These are phyloP conservation scores for Casuarina glauca DNA, from an alignment of 306 rosid genomes.

Conservation along the genomic window DNA sequence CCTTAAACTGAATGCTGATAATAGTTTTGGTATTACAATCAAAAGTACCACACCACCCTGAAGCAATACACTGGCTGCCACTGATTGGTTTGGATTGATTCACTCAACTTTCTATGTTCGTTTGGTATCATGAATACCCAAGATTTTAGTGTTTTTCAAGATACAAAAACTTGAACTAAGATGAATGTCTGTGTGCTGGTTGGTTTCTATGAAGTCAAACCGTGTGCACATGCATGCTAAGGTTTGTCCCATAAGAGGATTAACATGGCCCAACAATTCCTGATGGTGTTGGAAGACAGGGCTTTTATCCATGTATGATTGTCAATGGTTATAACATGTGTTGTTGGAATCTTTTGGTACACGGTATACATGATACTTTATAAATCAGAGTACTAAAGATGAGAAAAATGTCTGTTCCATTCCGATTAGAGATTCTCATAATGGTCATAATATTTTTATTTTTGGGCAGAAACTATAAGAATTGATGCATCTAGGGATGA, in stretches of 20 bases:
- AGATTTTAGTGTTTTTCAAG: background rate
- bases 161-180: background rate
- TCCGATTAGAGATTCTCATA: background rate
- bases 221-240: background rate
- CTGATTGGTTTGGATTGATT: background rate
- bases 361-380: background rate
- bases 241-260: background rate
- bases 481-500: background rate
- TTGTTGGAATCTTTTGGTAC: background rate
- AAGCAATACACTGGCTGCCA: background rate
- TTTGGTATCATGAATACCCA: background rate
- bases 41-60: background rate
- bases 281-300: background rate
- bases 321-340: background rate
- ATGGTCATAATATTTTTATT: background rate
- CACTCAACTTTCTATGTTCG: background rate
- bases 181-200: background rate
- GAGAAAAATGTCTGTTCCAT: background rate
- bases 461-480: conserved; percentile 5
- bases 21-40: background rate
- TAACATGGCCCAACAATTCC: background rate
- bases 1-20: background rate
- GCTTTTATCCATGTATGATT: background rate
- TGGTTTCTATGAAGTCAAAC: background rate
- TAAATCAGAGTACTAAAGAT: background rate